A percentile compares a stretch with the other conserved stretches of the same genome.
Conservation (phyloP, 179 eudicot genomes). For the Gypsophila paniculata region DNA sequence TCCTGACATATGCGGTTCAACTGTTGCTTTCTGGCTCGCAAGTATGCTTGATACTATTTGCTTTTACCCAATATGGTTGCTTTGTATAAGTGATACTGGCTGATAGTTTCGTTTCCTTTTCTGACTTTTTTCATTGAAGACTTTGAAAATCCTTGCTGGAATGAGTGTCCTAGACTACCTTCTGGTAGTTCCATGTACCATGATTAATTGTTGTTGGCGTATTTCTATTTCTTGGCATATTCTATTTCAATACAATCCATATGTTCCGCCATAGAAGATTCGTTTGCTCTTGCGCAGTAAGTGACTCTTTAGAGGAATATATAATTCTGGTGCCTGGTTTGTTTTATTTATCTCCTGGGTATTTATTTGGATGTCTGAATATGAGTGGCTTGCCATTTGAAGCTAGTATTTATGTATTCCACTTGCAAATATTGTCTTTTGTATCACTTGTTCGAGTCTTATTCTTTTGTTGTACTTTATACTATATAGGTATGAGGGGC, state of each 20-base stretch:
- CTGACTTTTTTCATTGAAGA: background rate
- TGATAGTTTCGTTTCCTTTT: background rate
- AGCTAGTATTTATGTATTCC: background rate
- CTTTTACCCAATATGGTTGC: background rate
- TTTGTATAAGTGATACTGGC: background rate
- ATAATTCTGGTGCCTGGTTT: background rate
- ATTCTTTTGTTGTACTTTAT: conserved; percentile 2
- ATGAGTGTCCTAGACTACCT: background rate
- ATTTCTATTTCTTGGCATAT: background rate
- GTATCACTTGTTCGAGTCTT: background rate
- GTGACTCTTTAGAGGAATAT: background rate
- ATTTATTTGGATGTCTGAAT: background rate
- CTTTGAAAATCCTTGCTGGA: background rate
- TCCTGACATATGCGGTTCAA: background rate
- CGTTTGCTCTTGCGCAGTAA: background rate
- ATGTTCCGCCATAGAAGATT: background rate
- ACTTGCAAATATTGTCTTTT: background rate
- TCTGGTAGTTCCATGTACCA: background rate
- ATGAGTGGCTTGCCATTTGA: background rate
- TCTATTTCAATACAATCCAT: background rate
- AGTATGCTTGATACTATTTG: background rate
- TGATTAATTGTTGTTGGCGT: background rate
- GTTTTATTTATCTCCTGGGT: background rate
- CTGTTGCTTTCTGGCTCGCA: background rate
- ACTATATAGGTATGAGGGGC: conserved; percentile 85